phyloP scores from a whole-genome alignment of 176 grass and related monocot species.

The Phoenix dactylifera region DNA sequence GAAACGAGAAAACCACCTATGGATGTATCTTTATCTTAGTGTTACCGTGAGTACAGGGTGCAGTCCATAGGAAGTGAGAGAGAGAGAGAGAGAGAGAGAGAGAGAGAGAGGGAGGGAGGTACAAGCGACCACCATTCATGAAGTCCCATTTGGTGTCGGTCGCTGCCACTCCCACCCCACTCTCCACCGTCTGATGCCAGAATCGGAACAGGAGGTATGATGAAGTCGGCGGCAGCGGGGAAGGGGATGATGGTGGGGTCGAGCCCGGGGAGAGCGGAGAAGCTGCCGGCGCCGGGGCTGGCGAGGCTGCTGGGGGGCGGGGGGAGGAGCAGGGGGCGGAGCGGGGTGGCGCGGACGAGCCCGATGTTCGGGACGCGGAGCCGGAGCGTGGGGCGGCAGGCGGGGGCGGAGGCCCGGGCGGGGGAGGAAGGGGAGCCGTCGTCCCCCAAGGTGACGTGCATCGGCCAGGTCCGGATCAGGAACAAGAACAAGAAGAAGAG shows the following conservation, averaged over 20 bases:
- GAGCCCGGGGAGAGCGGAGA: conserved; percentile 46
- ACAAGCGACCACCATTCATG: no score
- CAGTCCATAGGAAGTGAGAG: no score
- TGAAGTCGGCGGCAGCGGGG: not conserved
- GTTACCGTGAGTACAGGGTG: no score
- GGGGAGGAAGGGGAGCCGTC: conserved; percentile 19
- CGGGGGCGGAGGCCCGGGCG: not conserved
- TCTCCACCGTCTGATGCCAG: not conserved
- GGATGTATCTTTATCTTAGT: no score
- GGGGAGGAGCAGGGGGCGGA: conserved; percentile 35
- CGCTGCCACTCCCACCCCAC: no score
- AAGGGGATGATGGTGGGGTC: conserved; percentile 37
- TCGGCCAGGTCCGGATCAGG: conserved; percentile 70
- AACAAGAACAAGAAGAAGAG: conserved; percentile 28
- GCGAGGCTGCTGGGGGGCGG: conserved; percentile 43
- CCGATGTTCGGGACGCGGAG: conserved; percentile 47
- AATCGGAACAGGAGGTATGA: not conserved
- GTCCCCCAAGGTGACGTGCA: conserved; percentile 31
- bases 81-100: no score
- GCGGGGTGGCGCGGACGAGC: conserved; percentile 18
- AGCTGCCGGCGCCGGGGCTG: conserved; percentile 34
- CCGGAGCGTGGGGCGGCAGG: conserved; percentile 22
- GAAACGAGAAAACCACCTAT: no score
- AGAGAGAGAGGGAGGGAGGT: no score
- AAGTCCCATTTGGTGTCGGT: not conserved